Base-by-base conservation (phyloP, 768 basidiomycete genomes). In the Scleroderma citrinum region DNA sequence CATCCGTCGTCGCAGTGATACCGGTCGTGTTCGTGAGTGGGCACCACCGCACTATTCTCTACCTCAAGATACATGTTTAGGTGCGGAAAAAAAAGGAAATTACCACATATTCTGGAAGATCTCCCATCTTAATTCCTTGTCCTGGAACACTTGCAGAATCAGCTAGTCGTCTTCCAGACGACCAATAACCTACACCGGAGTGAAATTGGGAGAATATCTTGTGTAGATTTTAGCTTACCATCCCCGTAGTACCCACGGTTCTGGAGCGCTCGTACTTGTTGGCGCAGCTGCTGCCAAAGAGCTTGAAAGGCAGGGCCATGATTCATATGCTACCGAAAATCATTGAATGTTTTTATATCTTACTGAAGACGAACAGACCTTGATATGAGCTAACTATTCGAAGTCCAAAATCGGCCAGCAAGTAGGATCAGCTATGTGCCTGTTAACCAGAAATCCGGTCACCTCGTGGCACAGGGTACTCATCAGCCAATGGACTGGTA, bases 391-490 rank as follows among this genome's bases (percentile, higher is more conserved):
- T 30, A 92, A 70, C 89, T 92, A 58, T 13, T 30, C 13, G 46
- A 32, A 36, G 23, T 29, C n/a, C 26, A 13, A 29, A 29, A 4
- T 6, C 12, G 12, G 8, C 26, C 7, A 42, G 47, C 48, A 62
- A 46, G 60, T 49, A 26, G 16, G 30, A n/a, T 46, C 24, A 13
- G 51, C 23, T 19, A n/a, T n/a, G n/a, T n/a, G 49, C 48, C 44
- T 40, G 35, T 17, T n/a, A n/a, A 34, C 19, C 35, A 41, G 40
- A 43, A 23, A 35, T 30, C 40, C 44, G 62, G 68, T 46, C 56
- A 92, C 88, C 76, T 92, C 90, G 59, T 92, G 90, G 62, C 89
- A 92, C 8, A 92, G 65, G 1, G 82, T 85, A 56, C 84, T 81
- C 75, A 92, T 77, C 24, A 92, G 58, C 78, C 81, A 86, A 20